Conservation (phyloP, 129 eudicot species). For the Calendula officinalis region DNA sequence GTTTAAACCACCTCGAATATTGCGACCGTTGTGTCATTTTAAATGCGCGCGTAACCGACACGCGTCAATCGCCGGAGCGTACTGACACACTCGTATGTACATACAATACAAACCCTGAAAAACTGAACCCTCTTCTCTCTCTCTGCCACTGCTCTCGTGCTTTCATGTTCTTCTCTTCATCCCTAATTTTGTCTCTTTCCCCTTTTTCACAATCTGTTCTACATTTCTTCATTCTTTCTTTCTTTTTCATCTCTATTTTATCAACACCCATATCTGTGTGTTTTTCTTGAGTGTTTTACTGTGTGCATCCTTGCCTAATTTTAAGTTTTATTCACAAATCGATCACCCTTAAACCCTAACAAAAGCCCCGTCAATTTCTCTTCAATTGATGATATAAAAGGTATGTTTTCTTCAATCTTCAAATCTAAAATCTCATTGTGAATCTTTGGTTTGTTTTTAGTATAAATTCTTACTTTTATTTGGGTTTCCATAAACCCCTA, state of each 20-base stretch:
- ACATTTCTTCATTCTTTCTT: slow-evolving; percentile 9
- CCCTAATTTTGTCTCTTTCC: slow-evolving; percentile 35
- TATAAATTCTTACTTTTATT: not conserved
- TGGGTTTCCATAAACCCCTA: not conserved
- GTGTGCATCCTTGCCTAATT: not conserved
- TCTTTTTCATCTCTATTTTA: not conserved
- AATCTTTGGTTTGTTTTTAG: not conserved
- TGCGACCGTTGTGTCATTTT: slow-evolving; percentile 49
- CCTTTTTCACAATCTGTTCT: slow-evolving; percentile 10
- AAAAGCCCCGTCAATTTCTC: not conserved
- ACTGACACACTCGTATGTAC: not conserved
- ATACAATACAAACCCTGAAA: slow-evolving; percentile 22
- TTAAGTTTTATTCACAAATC: not conserved
- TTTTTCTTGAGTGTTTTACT: not conserved
- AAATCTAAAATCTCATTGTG: not conserved
- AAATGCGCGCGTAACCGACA: slow-evolving; percentile 17
- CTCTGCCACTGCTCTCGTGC: slow-evolving; percentile 37
- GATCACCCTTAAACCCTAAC: not conserved
- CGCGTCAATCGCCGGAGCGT: slow-evolving; percentile 23
- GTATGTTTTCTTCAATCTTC: slow-evolving; percentile 15
- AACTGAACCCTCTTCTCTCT: slow-evolving; percentile 4
- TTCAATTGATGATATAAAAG: slow-evolving; percentile 14
- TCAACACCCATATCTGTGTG: not conserved
- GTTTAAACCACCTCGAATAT: slow-evolving; percentile 28
- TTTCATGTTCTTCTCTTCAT: slow-evolving; percentile 38